Percentiles rank a stretch among this genome's conserved stretches.
Evolutionary conservation across 208 protist species (phyloP).

Genomic region (Leishmania guyanensis): DNA sequence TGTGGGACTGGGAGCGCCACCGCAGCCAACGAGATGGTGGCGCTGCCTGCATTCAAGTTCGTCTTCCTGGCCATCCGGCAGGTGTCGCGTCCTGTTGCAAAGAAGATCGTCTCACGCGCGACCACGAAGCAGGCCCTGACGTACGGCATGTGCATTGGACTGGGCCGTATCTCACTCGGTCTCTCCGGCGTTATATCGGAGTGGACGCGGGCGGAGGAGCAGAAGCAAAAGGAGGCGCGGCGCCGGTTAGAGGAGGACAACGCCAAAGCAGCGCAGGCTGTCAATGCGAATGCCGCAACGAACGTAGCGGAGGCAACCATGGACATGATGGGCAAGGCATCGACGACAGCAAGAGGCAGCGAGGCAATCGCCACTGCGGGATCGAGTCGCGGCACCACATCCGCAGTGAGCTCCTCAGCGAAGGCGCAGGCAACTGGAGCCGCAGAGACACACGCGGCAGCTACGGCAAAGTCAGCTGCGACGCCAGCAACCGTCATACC

Average conservation of each 20-base stretch:
- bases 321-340: conserved; percentile 11
- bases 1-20: not conserved
- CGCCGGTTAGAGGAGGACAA: conserved; percentile 31
- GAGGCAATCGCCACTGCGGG: not conserved
- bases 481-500: conserved; percentile 48
- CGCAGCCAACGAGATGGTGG: conserved; percentile 57
- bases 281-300: conserved; percentile 16
- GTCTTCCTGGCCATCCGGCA: conserved; percentile 79
- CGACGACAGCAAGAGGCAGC: not conserved
- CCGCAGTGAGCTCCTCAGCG: not conserved
- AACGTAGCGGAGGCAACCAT: conserved; percentile 21
- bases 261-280: conserved; percentile 21
- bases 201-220: conserved; percentile 56
- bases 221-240: conserved; percentile 33
- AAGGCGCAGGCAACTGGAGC: not conserved
- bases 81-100: conserved; percentile 71
- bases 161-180: conserved; percentile 80
- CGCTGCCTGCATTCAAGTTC: conserved; percentile 73
- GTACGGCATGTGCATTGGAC: conserved; percentile 67
- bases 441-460: not conserved
- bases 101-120: conserved; percentile 58
- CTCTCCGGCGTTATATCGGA: conserved; percentile 70
- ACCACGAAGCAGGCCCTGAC: conserved; percentile 59
- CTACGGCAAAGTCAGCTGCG: not conserved
- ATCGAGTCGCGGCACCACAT: not conserved